Conservation (phyloP, 805 yeast species). For the Naumovozyma dairenensis region DNA sequence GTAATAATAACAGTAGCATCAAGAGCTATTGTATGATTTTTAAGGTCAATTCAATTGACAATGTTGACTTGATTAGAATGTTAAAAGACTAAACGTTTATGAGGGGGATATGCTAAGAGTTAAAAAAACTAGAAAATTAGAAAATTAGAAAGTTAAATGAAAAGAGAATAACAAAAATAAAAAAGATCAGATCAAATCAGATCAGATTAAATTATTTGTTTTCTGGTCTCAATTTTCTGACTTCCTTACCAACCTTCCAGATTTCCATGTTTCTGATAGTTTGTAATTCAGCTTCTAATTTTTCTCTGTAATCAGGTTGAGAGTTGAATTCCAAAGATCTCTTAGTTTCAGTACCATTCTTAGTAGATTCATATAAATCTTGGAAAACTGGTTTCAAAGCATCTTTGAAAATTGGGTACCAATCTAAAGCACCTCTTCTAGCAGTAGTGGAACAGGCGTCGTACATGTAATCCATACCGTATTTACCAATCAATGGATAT, state of each 20-base stretch:
- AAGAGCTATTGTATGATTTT: neutral
- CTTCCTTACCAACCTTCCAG: constrained; percentile 99
- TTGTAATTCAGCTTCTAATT: constrained; percentile 86
- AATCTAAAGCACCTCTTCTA: constrained; percentile 99
- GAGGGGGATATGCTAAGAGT: too few relatives aligned
- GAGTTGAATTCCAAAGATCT: constrained; percentile 98
- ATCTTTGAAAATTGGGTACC: constrained; percentile 98
- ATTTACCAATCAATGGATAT: constrained; percentile 97
- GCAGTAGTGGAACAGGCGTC: constrained; percentile 99
- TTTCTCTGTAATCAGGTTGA: constrained; percentile 94
- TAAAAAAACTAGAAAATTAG: too few relatives aligned
- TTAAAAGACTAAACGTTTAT: too few relatives aligned
- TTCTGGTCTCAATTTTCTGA: constrained; percentile 99
- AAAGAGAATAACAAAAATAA: neutral
- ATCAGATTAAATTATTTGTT: constrained; percentile 54
- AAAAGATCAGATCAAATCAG: constrained; percentile 2
- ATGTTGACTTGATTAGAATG: constrained; percentile 1
- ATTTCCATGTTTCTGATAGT: constrained; percentile 95
- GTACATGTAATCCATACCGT: constrained; percentile 99
- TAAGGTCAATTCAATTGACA: constrained; percentile 26
- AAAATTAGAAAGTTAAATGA: neutral
- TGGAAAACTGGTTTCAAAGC: constrained; percentile 98
- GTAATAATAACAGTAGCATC: too few relatives aligned
- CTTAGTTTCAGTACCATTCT: constrained; percentile 94
- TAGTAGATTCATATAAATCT: constrained; percentile 89